Base-by-base conservation (phyloP, 164 flowering plant genomes). In the Warburgia ugandensis region DNA sequence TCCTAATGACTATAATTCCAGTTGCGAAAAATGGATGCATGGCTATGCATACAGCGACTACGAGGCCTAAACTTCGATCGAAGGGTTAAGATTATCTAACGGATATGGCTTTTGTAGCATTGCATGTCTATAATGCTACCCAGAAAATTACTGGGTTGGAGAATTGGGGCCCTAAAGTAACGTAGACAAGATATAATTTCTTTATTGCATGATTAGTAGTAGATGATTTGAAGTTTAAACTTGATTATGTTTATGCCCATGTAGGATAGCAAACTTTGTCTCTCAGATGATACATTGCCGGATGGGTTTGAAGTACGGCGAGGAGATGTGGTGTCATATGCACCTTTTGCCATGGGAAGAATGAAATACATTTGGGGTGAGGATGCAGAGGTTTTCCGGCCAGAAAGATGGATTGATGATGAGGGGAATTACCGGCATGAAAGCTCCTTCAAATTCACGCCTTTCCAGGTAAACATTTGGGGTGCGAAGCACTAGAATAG, bases 271-370 rank as follows among this genome's bases (percentile, higher is more conserved):
- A 74, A 70, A 44, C 40, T 62, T 65, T 68, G 80, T 7, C 68
- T 61, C 1, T 23, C 17, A 22, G 89, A 86, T 56, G 91, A 86
- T 52, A 38, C 65, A 37, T 80, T 86, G 21, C 88, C 95, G 4
- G 88, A 86, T 71, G 95, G 95, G 1, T 66, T 35, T 47, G 69
- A 51, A 52, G 28, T 84, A 39, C 78, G 55, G 47, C 74, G 74
- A 56, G 96, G 92, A 5, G 89, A 83, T 52, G 66, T 51, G 0
- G 67, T 83, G 6, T 52, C 66, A 53, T 79, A 79, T 60, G 30
- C 72, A 40, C 58, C 86, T n/a, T 84, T 80, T 56, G 70, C 85
- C 5, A 84, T 87, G 96, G 96, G 84, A 5, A 72, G 96, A 54
- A 80, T 84, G 96, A 36, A 61, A 32, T 64, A 50, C 59, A 60